Evolutionary conservation across 805 yeast species (phyloP), one percentile per base, ranked within the genome.

Genomic region (Myxozyma vanderwaltii): DNA sequence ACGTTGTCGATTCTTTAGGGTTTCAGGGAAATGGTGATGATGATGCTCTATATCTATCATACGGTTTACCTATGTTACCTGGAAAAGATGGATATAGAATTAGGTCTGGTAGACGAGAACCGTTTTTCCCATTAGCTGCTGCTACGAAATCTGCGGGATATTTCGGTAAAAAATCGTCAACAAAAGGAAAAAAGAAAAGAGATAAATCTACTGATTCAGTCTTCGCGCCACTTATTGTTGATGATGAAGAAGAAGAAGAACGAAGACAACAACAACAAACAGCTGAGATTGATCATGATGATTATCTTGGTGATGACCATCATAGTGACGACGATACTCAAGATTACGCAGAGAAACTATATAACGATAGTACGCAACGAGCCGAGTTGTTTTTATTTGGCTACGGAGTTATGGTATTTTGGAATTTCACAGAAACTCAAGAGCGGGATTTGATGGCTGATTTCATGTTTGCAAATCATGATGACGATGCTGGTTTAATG

Each of bases 351-450:
- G 52, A 40, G 24, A 19, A 35, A 12, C n/a, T 51, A 26, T 51
- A 43, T 23, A 21, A 29, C 6, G 46, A 41, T 17, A 51, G 41
- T 23, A 53, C 48, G 2, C 33, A 82, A 63, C 76, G 75, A 55
- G 80, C 97, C 0, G 98, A 92, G 69, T 81, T 94, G 78, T 94
- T 94, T 69, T 82, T 94, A 13, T 84, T 92, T 71, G 85, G 84
- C 54, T 94, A 94, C 71, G 99, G 99, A 21, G 96, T 92, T 13
- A 90, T 94, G n/a, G 97, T 94, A 21, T 91, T 94, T 69, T 94
- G 99, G 99, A 94, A 94, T 70, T 91, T 94, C 67, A 84, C 92
- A 1, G 97, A 91, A 70, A 78, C 82, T 6, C 97, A 94, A 70
- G 99, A 94, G 69, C 91, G 91, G 75, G 94, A 92, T 68, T 84